Base-by-base conservation (phyloP, 805 yeast species). In the Candida nanaspora region DNA sequence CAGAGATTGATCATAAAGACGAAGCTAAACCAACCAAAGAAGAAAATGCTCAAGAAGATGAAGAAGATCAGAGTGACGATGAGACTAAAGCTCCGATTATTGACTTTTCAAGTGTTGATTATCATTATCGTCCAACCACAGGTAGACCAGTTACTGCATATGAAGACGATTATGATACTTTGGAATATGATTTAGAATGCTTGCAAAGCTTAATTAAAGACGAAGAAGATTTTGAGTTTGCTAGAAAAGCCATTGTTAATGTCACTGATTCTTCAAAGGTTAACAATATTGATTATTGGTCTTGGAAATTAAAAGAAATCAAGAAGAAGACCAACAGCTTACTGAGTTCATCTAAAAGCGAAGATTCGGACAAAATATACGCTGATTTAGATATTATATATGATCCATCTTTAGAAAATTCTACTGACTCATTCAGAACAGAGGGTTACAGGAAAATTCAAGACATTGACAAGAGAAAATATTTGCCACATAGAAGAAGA, bases 401-500 rank as follows among this genome's bases (percentile, higher is more conserved):
- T 6, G 56, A 57, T 37, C 36, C 47, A 13, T 38, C 38, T 1
- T 50, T 73, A 33, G 68, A 64, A 33, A 75, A 73, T 39, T 41
- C 47, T 0, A 63, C 81, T 0, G 86, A 88, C 1, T 70, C 85
- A 2, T 82, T 82, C 52, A 74, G 76, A 51, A 78, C 88, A 29
- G 78, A 81, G 42, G 95, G 95, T 0, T 86, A 80, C 55, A 60
- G 63, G 35, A 84, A 83, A 56, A 78, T 86, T 30, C 74, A 82
- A 0, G 96, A 88, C 47, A 69, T 76, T 0, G 70, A 79, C 34
- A 89, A 89, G 57, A 66, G 76, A 13, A 82, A 77, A 44, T 89
- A 86, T 55, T 65, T 89, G 40, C 93, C 95, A 2, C 96, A 88
- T 58, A 79, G 93, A 38, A 75, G 86, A 44, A 78, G 74, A 50